A percentile compares a stretch with the other conserved stretches of the same genome.
Conservation (phyloP, 176 grass and related monocot genomes). For the Musa beccarii region DNA sequence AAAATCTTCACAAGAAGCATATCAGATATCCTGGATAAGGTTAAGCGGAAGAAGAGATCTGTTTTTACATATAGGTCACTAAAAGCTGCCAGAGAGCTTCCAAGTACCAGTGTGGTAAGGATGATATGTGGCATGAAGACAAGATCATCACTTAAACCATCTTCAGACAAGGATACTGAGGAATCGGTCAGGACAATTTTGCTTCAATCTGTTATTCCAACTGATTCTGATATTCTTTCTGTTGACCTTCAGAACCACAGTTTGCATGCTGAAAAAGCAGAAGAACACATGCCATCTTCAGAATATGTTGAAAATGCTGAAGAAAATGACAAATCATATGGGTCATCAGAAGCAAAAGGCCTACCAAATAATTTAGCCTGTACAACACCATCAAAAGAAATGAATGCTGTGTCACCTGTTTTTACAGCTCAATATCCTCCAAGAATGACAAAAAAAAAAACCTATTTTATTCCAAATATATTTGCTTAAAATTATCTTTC, state of each 20-base stretch:
- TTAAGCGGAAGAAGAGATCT: conserved; percentile 27
- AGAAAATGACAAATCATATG: background rate
- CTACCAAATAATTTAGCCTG: conserved; percentile 16
- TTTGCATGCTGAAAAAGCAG: conserved; percentile 18
- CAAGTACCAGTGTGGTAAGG: background rate
- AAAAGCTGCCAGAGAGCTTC: background rate
- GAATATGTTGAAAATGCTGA: conserved; percentile 5
- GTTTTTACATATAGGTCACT: conserved; percentile 18
- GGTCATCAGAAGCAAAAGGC: conserved; percentile 20
- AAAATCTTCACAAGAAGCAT: conserved; percentile 22
- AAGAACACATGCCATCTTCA: conserved; percentile 8
- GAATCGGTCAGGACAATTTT: background rate
- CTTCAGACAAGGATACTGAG: background rate
- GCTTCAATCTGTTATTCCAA: background rate
- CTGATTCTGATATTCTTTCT: background rate
- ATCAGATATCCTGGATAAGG: conserved; percentile 26
- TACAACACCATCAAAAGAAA: conserved; percentile 27
- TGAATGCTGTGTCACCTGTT: conserved; percentile 20
- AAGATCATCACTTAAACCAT: conserved; percentile 4
- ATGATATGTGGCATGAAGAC: background rate
- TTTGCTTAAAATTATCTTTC: too few relatives aligned
- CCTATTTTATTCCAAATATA: too few relatives aligned
- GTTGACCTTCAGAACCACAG: conserved; percentile 6
- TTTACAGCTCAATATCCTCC: conserved; percentile 23
- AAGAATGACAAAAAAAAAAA: background rate